Evolutionary conservation across 2,329 filamentous ascomycete species (phyloP), one percentile per base, ranked within the genome.

Genomic region (Akanthomyces lecanii): DNA sequence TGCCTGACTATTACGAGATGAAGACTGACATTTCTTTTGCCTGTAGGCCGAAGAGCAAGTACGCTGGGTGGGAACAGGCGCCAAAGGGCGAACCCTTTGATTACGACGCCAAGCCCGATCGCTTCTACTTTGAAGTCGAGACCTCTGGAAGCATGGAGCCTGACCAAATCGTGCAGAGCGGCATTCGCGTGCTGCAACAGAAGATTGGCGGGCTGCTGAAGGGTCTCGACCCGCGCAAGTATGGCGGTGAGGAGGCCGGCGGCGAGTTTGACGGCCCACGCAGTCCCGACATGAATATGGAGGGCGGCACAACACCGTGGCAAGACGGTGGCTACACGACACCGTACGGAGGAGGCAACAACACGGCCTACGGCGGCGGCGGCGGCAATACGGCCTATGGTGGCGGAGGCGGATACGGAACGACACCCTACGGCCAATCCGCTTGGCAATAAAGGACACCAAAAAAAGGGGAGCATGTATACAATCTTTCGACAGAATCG

Each of bases 81-180:
- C 86, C 90, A 68, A 90, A 95, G 67, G 92, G 92, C 68, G 91
- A 96, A 70, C 84, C 88, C 0, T 98, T 98, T 76, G 88, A 98
- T 78, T 98, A 91, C 76, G 89, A 97, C 70, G 94, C 92, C 11
- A 85, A 89, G 25, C 94, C 95, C 5, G 83, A 82, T 65, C 86
- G 85, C 67, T 99, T 97, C 81, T 99, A 97, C 81, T 90, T 94
- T 71, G 92, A 97, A 72, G 89, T 99, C 53, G 95, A 99, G 76
- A 89, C 90, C 53, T 88, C 90, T 44, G 95, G 95, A 42, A 91
- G 88, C 69, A 85, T 98, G 65, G 91, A 95, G 36, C 94, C 95
- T 0, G 94, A 99, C 71, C 84, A 87, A 66, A 95, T 98, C 69
- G 87, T 99, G 58, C 88, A 93, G 70, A 87, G 92, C 70, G 93